phyloP scores from a whole-genome alignment of 306 rosid species.

The Pyrus communis region DNA sequence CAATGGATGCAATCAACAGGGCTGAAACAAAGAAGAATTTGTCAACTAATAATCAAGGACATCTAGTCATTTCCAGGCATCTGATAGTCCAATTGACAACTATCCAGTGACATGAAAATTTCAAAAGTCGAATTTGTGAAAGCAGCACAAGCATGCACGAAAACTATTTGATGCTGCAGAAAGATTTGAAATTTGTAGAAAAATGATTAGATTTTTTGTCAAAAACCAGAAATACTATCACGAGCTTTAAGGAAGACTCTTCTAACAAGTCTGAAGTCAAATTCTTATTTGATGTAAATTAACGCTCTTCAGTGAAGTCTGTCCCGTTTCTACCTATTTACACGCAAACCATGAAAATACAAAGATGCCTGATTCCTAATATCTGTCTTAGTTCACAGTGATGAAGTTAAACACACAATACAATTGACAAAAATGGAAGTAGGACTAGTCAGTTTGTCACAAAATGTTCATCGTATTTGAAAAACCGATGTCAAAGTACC shows the following conservation, averaged over 20 bases:
- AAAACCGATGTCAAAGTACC: background rate
- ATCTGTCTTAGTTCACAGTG: background rate
- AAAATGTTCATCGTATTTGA: background rate
- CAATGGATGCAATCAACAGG: constrained; percentile 99
- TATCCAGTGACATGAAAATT: background rate
- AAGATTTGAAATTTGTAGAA: background rate
- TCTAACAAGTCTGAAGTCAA: no score
- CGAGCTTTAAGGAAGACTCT: background rate
- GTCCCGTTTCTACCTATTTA: background rate
- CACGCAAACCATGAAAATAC: background rate
- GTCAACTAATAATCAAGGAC: background rate
- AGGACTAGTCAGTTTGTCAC: background rate
- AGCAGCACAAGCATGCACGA: background rate
- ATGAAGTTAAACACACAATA: background rate
- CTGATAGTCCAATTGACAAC: background rate
- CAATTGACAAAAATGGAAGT: background rate
- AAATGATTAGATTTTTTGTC: background rate
- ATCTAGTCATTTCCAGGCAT: constrained; percentile 1
- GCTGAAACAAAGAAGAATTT: constrained; percentile 39
- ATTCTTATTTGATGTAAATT: no score
- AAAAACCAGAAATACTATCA: background rate
- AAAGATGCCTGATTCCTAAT: background rate
- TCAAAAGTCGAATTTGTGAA: constrained; percentile 1
- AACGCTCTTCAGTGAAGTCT: background rate
- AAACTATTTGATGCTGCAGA: background rate